phyloP scores from a whole-genome alignment of 2,329 filamentous ascomycete genomes.

The Aspergillus vadensis region DNA sequence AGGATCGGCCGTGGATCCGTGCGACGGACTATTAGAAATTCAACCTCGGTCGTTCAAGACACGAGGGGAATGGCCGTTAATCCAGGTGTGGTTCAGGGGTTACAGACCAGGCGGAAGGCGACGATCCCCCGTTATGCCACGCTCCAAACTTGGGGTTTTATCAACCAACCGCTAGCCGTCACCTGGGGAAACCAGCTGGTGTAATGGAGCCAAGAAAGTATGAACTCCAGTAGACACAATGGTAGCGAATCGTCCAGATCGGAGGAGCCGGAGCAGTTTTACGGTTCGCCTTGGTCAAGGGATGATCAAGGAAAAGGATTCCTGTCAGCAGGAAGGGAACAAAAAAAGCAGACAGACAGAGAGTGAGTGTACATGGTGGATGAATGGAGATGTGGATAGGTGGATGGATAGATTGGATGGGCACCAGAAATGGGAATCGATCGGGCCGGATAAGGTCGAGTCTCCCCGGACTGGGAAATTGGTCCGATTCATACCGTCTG shows the following conservation, averaged over 20 bases:
- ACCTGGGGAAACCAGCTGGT: slow-evolving; percentile 5
- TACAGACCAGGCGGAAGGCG: slow-evolving; percentile 9
- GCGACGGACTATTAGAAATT: slow-evolving; percentile 19
- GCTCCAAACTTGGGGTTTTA: slow-evolving; percentile 18
- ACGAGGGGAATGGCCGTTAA: slow-evolving; percentile 3
- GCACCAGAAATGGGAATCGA: background rate
- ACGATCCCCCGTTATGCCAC: slow-evolving; percentile 19
- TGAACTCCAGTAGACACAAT: background rate
- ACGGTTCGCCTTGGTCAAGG: background rate
- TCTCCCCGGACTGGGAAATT: slow-evolving; percentile 19
- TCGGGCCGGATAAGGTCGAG: background rate
- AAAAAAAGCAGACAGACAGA: background rate
- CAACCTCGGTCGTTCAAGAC: slow-evolving; percentile 24
- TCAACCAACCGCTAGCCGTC: slow-evolving; percentile 10
- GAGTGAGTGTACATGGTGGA: background rate
- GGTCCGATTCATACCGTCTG: slow-evolving; percentile 16
- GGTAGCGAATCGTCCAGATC: background rate
- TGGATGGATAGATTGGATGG: background rate
- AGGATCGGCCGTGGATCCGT: slow-evolving; percentile 32
- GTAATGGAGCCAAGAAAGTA: background rate
- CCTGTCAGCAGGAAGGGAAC: background rate
- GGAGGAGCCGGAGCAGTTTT: background rate
- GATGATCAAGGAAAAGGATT: slow-evolving; percentile 2
- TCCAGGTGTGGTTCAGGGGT: slow-evolving; percentile 24
- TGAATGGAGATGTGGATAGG: no score